Evolutionary conservation across 441 rosid genomes (phyloP), one percentile per base, ranked within the genome.

Genomic region (Adansonia grandidieri): DNA sequence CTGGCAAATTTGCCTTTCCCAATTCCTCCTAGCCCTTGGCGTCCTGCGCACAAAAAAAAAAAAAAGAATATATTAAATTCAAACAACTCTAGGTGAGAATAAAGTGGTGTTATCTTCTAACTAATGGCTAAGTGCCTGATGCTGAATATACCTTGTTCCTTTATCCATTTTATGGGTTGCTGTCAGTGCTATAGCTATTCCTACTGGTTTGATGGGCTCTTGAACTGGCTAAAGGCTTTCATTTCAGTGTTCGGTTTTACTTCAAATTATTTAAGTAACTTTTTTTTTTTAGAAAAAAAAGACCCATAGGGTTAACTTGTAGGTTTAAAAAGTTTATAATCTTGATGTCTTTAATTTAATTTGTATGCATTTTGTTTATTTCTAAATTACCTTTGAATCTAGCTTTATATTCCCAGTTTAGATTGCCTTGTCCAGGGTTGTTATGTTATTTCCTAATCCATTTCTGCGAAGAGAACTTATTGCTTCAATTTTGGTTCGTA

Each of bases 71-170:
- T 42, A 5, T 6, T 42, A 42, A 58, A 58, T 14, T 22, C 15
- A 60, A n/a, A 56, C 22, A 56, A n/a, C 60, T 56, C 17, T 32
- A 63, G 32, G 68, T 6, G 47, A 32, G 8, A 28, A 13, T 28
- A 45, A 68, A 13, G 40, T 47, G 56, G 54, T 32, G 56, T 69
- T 47, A 20, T 69, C 73, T 69, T 69, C 69, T 15, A 64, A 32
- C 44, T 64, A 14, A 10, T 14, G 42, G 65, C 20, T 37, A 37
- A 2, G 47, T 64, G 47, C 68, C 19, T 0, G 20, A 64, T 14
- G 37, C 47, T 37, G 47, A 32, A 40, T 61, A 10, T 15, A 64
- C 20, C 20, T 15, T 64, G 10, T 64, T 37, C 20, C 68, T 37
- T 64, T 6, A 15, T 32, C 73, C 24, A 0, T 24, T 45, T 20